Conservation (phyloP, 2,329 filamentous ascomycete species). For the Phialocephala subalpina region DNA sequence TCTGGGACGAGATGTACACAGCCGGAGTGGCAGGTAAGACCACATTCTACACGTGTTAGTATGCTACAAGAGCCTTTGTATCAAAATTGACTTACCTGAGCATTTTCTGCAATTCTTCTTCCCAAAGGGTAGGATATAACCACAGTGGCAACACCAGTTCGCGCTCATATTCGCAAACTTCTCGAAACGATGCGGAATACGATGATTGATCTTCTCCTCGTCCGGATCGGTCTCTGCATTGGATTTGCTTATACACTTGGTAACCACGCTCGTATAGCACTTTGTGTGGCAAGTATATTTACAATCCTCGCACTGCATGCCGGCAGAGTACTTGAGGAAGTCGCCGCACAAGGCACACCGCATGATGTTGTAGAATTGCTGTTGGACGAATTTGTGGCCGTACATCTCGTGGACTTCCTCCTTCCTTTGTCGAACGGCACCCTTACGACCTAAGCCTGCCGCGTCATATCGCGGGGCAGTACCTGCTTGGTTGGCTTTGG, state of each 20-base stretch:
- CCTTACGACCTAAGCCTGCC: slow-evolving; percentile 90
- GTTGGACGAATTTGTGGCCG: slow-evolving; percentile 97
- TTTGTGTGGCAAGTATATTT: slow-evolving; percentile 99
- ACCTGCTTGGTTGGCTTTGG: slow-evolving; percentile 87
- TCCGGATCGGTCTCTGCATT: slow-evolving; percentile 98
- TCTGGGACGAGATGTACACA: slow-evolving; percentile 97
- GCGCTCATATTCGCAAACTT: slow-evolving; percentile 97
- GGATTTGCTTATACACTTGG: slow-evolving; percentile 99
- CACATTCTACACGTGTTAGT: slow-evolving; percentile 72
- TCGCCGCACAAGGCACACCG: slow-evolving; percentile 97
- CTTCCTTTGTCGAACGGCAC: slow-evolving; percentile 95
- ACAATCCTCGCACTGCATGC: slow-evolving; percentile 99
- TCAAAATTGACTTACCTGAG: slow-evolving; percentile 64
- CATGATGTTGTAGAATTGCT: slow-evolving; percentile 99
- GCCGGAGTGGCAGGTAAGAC: slow-evolving; percentile 86
- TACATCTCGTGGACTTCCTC: slow-evolving; percentile 99
- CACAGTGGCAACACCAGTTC: slow-evolving; percentile 99
- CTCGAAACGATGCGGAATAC: slow-evolving; percentile 96
- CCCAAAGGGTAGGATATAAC: slow-evolving; percentile 92
- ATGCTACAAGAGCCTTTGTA: neutral
- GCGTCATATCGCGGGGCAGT: slow-evolving; percentile 69
- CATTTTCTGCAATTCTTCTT: slow-evolving; percentile 96
- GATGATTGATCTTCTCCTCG: slow-evolving; percentile 99
- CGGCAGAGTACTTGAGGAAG: slow-evolving; percentile 97
- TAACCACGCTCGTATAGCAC: slow-evolving; percentile 95